Percentiles rank a stretch among this genome's conserved stretches.
Conservation (phyloP, 2,329 filamentous ascomycete species). For the Microcyclospora pomicola region DNA sequence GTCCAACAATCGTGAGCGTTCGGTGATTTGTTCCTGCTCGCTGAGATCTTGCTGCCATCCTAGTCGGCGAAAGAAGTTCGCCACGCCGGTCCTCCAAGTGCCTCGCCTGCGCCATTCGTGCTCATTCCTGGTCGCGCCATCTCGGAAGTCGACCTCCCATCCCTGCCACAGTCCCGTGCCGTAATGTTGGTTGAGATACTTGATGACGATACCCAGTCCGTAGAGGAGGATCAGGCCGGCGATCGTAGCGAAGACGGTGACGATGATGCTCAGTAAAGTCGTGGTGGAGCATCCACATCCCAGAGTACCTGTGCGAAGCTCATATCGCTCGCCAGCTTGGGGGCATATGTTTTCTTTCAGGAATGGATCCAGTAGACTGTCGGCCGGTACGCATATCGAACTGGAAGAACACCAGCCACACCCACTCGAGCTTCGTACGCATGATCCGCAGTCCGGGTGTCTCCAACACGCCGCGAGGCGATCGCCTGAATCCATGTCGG, state of each 20-base stretch:
- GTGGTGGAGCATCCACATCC: slow-evolving; percentile 35
- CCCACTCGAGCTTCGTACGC: slow-evolving; percentile 14
- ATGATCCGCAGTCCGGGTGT: slow-evolving; percentile 19
- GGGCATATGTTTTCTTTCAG: slow-evolving; percentile 21
- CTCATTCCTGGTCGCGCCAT: background rate
- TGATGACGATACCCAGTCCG: slow-evolving; percentile 10
- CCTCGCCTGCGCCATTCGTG: background rate
- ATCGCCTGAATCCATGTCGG: background rate
- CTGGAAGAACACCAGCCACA: slow-evolving; percentile 34
- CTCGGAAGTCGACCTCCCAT: slow-evolving; percentile 10
- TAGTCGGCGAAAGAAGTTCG: too few species aligned
- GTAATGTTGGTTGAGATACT: slow-evolving; percentile 13
- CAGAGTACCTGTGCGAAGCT: slow-evolving; percentile 30
- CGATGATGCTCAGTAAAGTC: slow-evolving; percentile 30
- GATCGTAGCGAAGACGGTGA: slow-evolving; percentile 30
- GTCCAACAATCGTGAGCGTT: slow-evolving; percentile 19
- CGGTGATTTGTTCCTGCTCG: slow-evolving; percentile 25
- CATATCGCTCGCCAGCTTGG: slow-evolving; percentile 30
- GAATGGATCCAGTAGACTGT: slow-evolving; percentile 28
- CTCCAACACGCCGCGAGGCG: slow-evolving; percentile 18
- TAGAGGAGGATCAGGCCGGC: slow-evolving; percentile 25
- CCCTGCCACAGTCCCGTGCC: slow-evolving; percentile 13
- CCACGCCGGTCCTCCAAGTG: background rate
- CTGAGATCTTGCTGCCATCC: slow-evolving; percentile 9
- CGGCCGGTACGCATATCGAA: slow-evolving; percentile 29